phyloP scores from a whole-genome alignment of 2,329 filamentous ascomycete genomes.

The Cadophora malorum region DNA sequence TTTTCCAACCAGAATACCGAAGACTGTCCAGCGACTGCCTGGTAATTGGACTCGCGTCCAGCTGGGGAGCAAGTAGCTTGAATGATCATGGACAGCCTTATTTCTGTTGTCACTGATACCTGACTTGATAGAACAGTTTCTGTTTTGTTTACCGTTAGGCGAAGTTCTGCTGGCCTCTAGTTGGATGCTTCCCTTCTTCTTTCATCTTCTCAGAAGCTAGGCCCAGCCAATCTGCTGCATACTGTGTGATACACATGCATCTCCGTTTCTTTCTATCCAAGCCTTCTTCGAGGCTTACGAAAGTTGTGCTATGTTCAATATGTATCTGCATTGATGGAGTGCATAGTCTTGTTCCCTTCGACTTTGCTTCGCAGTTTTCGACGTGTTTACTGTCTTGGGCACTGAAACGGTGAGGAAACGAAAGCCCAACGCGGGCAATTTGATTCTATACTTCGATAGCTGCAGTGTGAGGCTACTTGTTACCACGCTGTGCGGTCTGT shows the following conservation, averaged over 20 bases:
- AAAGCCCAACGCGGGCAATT: constrained; percentile 4
- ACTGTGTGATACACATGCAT: not conserved
- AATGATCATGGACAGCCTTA: not conserved
- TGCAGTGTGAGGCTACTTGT: not conserved
- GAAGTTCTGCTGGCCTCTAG: not conserved
- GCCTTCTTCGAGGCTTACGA: not conserved
- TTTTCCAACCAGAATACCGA: not conserved
- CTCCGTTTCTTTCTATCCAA: not conserved
- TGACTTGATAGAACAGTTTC: not conserved
- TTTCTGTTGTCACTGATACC: not conserved
- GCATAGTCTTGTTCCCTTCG: not conserved
- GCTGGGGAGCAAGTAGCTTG: not conserved
- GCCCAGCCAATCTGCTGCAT: not conserved
- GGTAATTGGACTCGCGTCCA: not conserved
- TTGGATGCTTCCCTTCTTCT: not conserved
- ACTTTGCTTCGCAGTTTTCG: not conserved
- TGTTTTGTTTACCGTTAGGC: not conserved
- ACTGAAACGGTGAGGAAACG: not conserved
- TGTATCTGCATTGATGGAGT: not conserved
- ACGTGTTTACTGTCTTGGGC: not conserved
- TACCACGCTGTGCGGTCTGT: not conserved
- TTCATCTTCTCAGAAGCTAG: not conserved
- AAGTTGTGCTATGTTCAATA: not conserved
- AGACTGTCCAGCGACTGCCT: not conserved
- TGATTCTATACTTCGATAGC: not conserved